These are phyloP conservation scores for Podaxis rugospora DNA, from an alignment of 768 basidiomycete genomes.

Conservation along the genomic window DNA sequence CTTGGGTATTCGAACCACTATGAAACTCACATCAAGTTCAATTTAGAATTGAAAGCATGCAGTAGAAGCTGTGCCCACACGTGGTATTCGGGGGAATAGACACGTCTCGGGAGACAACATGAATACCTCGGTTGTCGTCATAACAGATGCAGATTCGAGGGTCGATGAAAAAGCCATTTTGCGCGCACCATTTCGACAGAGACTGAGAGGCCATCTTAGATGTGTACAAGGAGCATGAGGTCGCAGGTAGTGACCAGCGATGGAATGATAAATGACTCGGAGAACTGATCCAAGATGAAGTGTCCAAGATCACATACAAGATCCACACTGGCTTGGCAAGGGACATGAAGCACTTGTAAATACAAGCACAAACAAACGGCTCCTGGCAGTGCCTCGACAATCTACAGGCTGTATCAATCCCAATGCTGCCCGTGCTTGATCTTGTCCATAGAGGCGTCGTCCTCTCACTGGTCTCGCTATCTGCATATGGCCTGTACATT, in stretches of 20 bases:
- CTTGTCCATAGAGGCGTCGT: slow-evolving; percentile 52
- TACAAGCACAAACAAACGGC: not conserved
- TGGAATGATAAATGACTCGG: not conserved
- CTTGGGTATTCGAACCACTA: slow-evolving; percentile 68
- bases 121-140: slow-evolving; percentile 24
- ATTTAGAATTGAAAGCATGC: not conserved
- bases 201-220: too few species aligned
- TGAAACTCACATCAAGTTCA: slow-evolving; percentile 7
- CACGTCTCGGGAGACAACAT: slow-evolving; percentile 30
- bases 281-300: not conserved
- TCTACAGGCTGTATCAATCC: not conserved
- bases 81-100: slow-evolving; percentile 30
- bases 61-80: slow-evolving; percentile 21
- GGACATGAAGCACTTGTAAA: not conserved
- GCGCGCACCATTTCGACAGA: slow-evolving; percentile 41
- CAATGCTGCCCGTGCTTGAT: slow-evolving; percentile 29
- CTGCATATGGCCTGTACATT: slow-evolving; percentile 48
- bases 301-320: not conserved
- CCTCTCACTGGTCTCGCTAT: slow-evolving; percentile 24
- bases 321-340: not conserved
- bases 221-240: too few species aligned
- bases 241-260: too few species aligned
- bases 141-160: slow-evolving; percentile 32
- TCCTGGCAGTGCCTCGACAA: too few species aligned
- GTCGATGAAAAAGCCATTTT: slow-evolving; percentile 44